Conservation (phyloP, 345 rosid genomes). For the Lepidium aucheri region DNA sequence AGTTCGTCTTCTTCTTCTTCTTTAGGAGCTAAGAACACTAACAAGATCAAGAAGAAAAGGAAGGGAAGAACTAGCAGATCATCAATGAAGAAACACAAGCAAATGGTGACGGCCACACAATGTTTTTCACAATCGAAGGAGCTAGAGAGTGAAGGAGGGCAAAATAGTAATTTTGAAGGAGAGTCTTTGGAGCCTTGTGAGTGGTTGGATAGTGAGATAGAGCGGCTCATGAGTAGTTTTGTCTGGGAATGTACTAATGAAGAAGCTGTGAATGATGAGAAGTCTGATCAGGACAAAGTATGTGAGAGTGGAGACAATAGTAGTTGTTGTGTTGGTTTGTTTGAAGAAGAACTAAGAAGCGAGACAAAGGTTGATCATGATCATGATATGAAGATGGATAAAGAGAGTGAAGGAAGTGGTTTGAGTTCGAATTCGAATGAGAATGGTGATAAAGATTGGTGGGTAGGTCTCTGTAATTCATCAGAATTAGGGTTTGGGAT, state of each 20-base stretch:
- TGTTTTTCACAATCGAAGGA: not conserved
- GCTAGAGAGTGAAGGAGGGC: not conserved
- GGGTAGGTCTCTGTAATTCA: constrained; percentile 8
- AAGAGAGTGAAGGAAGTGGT: constrained; percentile 11
- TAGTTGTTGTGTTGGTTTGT: constrained; percentile 20
- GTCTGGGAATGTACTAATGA: constrained; percentile 21
- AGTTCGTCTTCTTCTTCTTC: not conserved
- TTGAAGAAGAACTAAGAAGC: constrained; percentile 22
- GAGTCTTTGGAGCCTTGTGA: constrained; percentile 50
- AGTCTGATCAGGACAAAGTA: not conserved
- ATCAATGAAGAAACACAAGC: constrained; percentile 37
- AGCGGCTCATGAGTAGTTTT: constrained; percentile 32
- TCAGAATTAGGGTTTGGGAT: constrained; percentile 17
- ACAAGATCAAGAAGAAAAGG: constrained; percentile 15
- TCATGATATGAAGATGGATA: constrained; percentile 12
- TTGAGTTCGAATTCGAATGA: constrained; percentile 29
- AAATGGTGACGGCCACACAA: constrained; percentile 23
- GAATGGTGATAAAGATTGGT: constrained; percentile 18
- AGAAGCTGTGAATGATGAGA: constrained; percentile 2
- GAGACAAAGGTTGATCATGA: constrained; percentile 11
- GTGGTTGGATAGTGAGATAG: constrained; percentile 67
- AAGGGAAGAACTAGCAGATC: constrained; percentile 35
- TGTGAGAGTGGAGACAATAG: constrained; percentile 21
- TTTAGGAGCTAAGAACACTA: constrained; percentile 4
- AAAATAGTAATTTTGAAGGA: constrained; percentile 6